Evolutionary conservation across 768 basidiomycete genomes (phyloP), one percentile per base, ranked within the genome.

Genomic region (Russula emetica): DNA sequence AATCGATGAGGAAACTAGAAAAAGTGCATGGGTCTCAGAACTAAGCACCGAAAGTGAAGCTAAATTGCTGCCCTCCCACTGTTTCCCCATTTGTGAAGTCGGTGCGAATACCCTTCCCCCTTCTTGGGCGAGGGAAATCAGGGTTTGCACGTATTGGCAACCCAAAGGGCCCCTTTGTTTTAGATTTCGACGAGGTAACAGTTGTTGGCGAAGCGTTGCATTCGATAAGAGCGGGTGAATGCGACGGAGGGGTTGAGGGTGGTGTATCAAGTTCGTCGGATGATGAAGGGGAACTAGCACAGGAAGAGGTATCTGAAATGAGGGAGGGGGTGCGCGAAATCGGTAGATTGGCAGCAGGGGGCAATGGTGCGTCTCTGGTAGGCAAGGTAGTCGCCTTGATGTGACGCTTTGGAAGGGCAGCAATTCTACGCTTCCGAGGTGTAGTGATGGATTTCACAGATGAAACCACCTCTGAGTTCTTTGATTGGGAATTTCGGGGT

Each of bases 181-280:
- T 34, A 3, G 34, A 34, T 54, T n/a, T 36, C 52, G n/a, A 36
- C 10, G 45, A 24, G 52, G 1, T 54, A 32, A 14, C n/a, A 36
- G 3, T 32, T 54, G 10, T n/a, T 36, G n/a, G n/a, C 13, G 14
- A 54, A 22, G n/a, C 13, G 5, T 54, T 34, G 60, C 16, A n/a
- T 34, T 11, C 22, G 30, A 32, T 7, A 11, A 40, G 16, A 2
- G 1, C 38, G 3, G 32, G 50, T 30, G 20, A 26, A 30, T 24
- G 9, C 10, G 52, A 58, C 14, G 60, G 47, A 9, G 66, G 66
- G 1, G 56, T 58, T 10, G 57, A 64, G 24, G 66, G 66, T 22
- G 66, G 66, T 13, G 66, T 66, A 51, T 66, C 40, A 0, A 72
- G 60, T 52, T 72, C 74, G 47, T 64, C 59, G 0, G 63, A 64